phyloP scores from a whole-genome alignment of 2,329 filamentous ascomycete genomes.

The Fusarium sp. region DNA sequence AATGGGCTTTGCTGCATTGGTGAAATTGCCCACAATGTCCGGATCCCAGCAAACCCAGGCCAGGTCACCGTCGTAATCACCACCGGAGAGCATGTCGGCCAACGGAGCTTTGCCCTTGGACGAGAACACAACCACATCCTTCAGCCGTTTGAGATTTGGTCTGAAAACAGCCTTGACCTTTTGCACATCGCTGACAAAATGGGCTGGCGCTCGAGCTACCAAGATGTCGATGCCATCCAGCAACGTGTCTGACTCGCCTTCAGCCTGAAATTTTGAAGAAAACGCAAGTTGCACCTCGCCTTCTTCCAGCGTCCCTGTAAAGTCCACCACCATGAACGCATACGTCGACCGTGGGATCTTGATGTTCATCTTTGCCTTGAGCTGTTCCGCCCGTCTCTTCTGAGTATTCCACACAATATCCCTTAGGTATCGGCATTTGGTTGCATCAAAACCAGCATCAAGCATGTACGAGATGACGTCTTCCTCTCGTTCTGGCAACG shows the following conservation, averaged over 20 bases:
- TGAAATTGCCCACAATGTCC: conserved; percentile 72
- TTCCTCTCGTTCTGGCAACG: conserved; percentile 60
- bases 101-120: conserved; percentile 69
- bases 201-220: conserved; percentile 75
- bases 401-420: conserved; percentile 61
- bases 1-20: conserved; percentile 59
- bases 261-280: conserved; percentile 69
- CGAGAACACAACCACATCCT: conserved; percentile 84
- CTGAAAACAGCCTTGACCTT: conserved; percentile 69
- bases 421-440: conserved; percentile 59
- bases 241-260: conserved; percentile 63
- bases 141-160: conserved; percentile 72
- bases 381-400: conserved; percentile 61
- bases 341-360: conserved; percentile 70
- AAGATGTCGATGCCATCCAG: conserved; percentile 70
- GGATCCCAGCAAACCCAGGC: conserved; percentile 82
- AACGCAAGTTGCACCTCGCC: conserved; percentile 77
- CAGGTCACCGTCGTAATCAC: conserved; percentile 84
- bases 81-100: conserved; percentile 78
- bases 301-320: conserved; percentile 67
- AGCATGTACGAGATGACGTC: conserved; percentile 67
- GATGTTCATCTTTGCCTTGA: conserved; percentile 69
- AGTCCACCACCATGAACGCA: conserved; percentile 76
- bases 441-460: conserved; percentile 68
- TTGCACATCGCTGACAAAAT: conserved; percentile 78